Evolutionary conservation across 2,329 filamentous ascomycete species (phyloP).

Genomic region (Aspergillus nomiae): DNA sequence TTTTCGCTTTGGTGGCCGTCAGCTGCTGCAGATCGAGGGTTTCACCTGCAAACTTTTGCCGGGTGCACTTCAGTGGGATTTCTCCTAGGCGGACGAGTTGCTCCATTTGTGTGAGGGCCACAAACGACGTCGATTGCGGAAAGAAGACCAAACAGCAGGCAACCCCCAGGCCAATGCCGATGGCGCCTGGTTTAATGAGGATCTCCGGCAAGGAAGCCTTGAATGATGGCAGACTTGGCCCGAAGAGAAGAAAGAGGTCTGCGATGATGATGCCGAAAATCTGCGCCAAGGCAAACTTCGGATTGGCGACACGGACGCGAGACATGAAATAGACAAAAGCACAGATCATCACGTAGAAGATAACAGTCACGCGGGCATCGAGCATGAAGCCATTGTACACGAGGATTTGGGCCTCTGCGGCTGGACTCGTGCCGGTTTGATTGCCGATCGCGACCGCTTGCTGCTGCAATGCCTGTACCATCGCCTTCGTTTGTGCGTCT

Average conservation of each 20-base stretch:
- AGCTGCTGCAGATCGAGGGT: slow-evolving; percentile 23
- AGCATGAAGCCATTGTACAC: slow-evolving; percentile 51
- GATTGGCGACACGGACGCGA: slow-evolving; percentile 47
- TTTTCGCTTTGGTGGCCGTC: slow-evolving; percentile 30
- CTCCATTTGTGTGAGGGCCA: slow-evolving; percentile 39
- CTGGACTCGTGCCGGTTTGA: slow-evolving; percentile 29
- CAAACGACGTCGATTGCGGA: slow-evolving; percentile 51
- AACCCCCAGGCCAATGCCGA: slow-evolving; percentile 48
- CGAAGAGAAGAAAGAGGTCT: slow-evolving; percentile 49
- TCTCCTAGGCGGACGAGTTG: slow-evolving; percentile 30
- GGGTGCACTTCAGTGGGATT: slow-evolving; percentile 33
- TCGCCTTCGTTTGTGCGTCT: slow-evolving; percentile 36
- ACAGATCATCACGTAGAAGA: slow-evolving; percentile 41
- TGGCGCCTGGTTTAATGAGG: slow-evolving; percentile 49
- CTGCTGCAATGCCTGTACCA: slow-evolving; percentile 37
- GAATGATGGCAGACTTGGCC: slow-evolving; percentile 46
- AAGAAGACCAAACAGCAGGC: slow-evolving; percentile 50
- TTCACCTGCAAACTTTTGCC: slow-evolving; percentile 18
- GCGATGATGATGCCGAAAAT: slow-evolving; percentile 51
- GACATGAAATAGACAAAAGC: slow-evolving; percentile 49
- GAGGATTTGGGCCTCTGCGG: slow-evolving; percentile 36
- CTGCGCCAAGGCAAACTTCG: slow-evolving; percentile 50
- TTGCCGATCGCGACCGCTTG: slow-evolving; percentile 34
- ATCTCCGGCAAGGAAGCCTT: slow-evolving; percentile 39
- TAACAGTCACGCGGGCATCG: slow-evolving; percentile 46